A percentile compares a stretch with the other conserved stretches of the same genome.
phyloP scores from a whole-genome alignment of 2,329 filamentous ascomycete genomes.

The Pseudogymnoascus sp. region DNA sequence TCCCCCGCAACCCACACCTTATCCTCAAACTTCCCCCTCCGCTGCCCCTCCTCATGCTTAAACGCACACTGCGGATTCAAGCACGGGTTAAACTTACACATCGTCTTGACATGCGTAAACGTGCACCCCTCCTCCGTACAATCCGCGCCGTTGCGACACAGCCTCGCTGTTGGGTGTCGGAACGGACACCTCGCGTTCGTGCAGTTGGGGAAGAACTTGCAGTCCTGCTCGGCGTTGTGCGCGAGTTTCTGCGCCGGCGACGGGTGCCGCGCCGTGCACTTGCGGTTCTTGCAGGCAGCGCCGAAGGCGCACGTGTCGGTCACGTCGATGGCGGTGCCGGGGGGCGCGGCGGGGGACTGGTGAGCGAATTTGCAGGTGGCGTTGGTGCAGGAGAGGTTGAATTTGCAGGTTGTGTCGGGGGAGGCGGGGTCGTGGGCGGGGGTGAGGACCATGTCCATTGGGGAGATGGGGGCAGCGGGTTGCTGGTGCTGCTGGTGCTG shows the following conservation, averaged over 20 bases:
- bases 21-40: constrained; percentile 70
- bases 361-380: constrained; percentile 88
- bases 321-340: constrained; percentile 68
- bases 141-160: constrained; percentile 85
- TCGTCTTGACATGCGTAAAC: constrained; percentile 76
- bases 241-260: constrained; percentile 74
- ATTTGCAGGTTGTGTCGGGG: constrained; percentile 72
- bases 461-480: constrained; percentile 17
- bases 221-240: constrained; percentile 76
- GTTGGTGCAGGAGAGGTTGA: constrained; percentile 81
- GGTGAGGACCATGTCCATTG: constrained; percentile 56
- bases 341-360: constrained; percentile 82
- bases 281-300: constrained; percentile 88
- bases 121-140: constrained; percentile 77
- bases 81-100: constrained; percentile 89
- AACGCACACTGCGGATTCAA: constrained; percentile 70
- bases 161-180: constrained; percentile 76
- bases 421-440: constrained; percentile 49
- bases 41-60: constrained; percentile 77
- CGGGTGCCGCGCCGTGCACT: constrained; percentile 86
- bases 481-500: constrained; percentile 1
- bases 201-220: constrained; percentile 88
- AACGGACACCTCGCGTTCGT: constrained; percentile 82
- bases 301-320: constrained; percentile 76
- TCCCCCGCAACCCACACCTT: constrained; percentile 76